Conservation (phyloP, 2,329 filamentous ascomycete genomes). For the Aspergillus awamori region DNA sequence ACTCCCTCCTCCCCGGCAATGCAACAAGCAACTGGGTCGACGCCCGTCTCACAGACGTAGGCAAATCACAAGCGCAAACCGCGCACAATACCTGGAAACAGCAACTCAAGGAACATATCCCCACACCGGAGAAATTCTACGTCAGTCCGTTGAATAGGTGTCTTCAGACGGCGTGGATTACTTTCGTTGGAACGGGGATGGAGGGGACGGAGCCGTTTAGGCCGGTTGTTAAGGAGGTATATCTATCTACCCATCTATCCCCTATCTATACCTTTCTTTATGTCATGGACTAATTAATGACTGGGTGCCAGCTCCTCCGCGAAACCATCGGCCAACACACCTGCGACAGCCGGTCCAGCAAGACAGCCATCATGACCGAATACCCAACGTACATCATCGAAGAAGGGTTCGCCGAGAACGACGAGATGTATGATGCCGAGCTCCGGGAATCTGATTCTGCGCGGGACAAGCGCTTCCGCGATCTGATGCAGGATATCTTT, state of each 20-base stretch:
- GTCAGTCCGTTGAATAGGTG: conserved; percentile 62
- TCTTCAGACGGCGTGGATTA: conserved; percentile 58
- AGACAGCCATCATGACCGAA: conserved; percentile 50
- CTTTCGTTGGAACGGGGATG: conserved; percentile 53
- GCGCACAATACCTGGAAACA: conserved; percentile 52
- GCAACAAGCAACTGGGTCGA: conserved; percentile 59
- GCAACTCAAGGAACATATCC: conserved; percentile 53
- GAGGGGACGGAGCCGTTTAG: conserved; percentile 51
- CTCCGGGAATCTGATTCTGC: conserved; percentile 53
- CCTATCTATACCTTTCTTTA: neutral
- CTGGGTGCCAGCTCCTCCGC: conserved; percentile 48
- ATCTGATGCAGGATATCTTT: conserved; percentile 59
- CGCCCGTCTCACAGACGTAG: conserved; percentile 58
- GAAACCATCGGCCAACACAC: conserved; percentile 65
- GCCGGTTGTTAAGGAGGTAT: conserved; percentile 60
- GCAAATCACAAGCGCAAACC: conserved; percentile 54
- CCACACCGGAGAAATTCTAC: conserved; percentile 59
- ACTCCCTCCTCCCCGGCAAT: conserved; percentile 62
- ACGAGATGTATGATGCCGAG: conserved; percentile 56
- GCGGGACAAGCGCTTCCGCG: conserved; percentile 51
- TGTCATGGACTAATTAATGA: neutral
- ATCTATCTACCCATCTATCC: neutral
- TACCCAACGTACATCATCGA: conserved; percentile 59
- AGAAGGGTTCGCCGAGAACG: conserved; percentile 55
- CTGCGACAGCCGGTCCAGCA: conserved; percentile 59